Conservation (phyloP, 163 green algal species). For the Trebouxiophyceae sp. region DNA sequence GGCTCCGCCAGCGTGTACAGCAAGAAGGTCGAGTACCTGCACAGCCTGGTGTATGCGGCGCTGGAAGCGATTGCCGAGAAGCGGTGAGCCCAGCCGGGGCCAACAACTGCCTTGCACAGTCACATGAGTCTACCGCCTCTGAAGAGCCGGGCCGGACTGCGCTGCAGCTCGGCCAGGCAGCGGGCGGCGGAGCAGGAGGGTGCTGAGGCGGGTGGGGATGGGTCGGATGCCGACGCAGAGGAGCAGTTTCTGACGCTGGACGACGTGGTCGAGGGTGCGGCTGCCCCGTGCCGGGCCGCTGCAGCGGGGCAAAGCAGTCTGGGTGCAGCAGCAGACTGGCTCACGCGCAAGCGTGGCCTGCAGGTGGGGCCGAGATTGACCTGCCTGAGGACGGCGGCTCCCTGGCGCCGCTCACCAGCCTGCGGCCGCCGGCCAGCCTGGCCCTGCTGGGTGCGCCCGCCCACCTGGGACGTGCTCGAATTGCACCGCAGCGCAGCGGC, state of each 20-base stretch:
- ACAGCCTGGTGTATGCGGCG: slow-evolving; percentile 68
- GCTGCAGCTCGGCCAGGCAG: background rate
- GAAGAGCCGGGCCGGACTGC: no score
- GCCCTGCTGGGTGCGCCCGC: background rate
- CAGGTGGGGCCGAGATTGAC: slow-evolving; percentile 41
- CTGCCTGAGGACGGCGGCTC: slow-evolving; percentile 31
- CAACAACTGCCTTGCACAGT: background rate
- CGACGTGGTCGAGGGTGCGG: slow-evolving; percentile 35
- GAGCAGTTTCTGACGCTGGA: slow-evolving; percentile 45
- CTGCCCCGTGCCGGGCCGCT: background rate
- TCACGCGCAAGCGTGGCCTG: slow-evolving; percentile 1
- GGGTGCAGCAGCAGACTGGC: background rate
- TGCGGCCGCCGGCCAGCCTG: slow-evolving; percentile 11
- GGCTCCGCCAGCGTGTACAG: slow-evolving; percentile 76
- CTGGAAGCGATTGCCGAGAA: slow-evolving; percentile 50
- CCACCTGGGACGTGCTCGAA: no score
- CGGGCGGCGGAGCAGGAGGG: no score
- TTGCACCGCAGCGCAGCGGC: no score
- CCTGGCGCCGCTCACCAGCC: slow-evolving; percentile 8
- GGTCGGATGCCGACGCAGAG: slow-evolving; percentile 22
- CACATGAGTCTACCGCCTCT: no score
- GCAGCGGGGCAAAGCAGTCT: background rate
- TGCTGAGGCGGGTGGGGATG: slow-evolving; percentile 4
- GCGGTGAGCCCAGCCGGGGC: slow-evolving; percentile 6
- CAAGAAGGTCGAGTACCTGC: slow-evolving; percentile 86